Evolutionary conservation across 2,329 filamentous ascomycete genomes (phyloP), one percentile per base, ranked within the genome.

Genomic region (Delphinella strobiligena): DNA sequence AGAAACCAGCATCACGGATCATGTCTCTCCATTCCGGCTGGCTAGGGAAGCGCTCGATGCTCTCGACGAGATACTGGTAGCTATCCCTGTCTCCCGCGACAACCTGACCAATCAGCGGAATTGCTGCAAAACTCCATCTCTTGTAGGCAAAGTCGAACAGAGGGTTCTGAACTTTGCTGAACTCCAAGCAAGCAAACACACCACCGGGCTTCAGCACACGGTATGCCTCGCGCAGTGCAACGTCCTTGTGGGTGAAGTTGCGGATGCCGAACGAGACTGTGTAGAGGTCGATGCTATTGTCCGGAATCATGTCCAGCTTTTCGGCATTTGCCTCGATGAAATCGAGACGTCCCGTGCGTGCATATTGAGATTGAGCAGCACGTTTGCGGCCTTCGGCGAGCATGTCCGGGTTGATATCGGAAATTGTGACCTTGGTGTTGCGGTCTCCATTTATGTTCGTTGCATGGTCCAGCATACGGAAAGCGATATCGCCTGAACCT

Each of bases 61-160:
- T 95, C 71, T 98, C 91, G 8, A 98, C 91, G 8, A 98, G 71
- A 63, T 98, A 98, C 69, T 98, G 91, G 62, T 98, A 98, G 59
- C 86, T 94, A 55, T 93, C 89, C 41, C 89, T 72, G 59, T 98
- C 93, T 5, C 85, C 86, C 2, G 91, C 89, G 12, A 98, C 88
- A 45, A 98, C 58, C 64, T 98, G 89, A 2, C 91, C 93, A 54
- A 98, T 95, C 50, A 98, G 61, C 0, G 91, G 91, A 48, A 98
- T 98, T 10, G 86, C 87, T 44, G 78, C 74, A 60, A 98, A 98
- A 45, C 85, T 94, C 88, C 93, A 98, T 43, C 82, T 74, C 71
- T 94, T 93, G 64, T 98, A 98, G 1, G 89, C 61, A 14, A 78
- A 76, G 61, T 96, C 82, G 55, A 98, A 77, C 1, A 93, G 47